Evolutionary conservation across 1,139 yeast species (phyloP), one percentile per base, ranked within the genome.

Genomic region (Pichia sp.): DNA sequence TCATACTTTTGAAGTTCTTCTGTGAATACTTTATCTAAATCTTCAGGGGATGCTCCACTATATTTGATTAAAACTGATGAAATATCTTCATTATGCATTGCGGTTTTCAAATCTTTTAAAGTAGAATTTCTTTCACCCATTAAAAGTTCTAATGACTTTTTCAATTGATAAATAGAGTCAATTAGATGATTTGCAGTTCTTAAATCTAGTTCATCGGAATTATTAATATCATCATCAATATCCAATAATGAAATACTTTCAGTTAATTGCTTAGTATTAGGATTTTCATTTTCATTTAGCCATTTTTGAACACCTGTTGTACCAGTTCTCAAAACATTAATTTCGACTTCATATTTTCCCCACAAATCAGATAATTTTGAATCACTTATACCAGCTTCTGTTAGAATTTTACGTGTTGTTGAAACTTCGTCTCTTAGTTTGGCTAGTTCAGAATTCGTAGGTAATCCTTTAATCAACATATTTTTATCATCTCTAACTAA

Each of bases 31-130:
- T 72, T 69, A 23, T 78, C 79, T 3, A 74, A 59, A 48, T 73
- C 73, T n/a, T 51, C 50, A 12, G 74, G 69, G 43, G 77, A 76
- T 53, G 80, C 78, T 61, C 86, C 84, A 53, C 43, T 43, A 12
- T 48, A 43, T n/a, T 84, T 67, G 4, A 92, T 76, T 33, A 92
- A 70, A 26, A 83, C 71, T 47, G 85, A 82, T 0, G 96, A 83
- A 42, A 90, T 87, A 60, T 92, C 97, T 63, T 92, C 98, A 23
- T 75, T 71, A 56, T 83, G 95, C 35, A 87, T 81, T 45, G 76
- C 76, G 7, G 69, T 73, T 59, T 87, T 89, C 58, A 90, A 71
- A 41, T 80, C 87, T 3, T 71, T 71, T 37, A 86, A 69, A 3
- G 83, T 71, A 38, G 78, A 70, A 22, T 67, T 63, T 45, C 95